phyloP scores from a whole-genome alignment of 129 eudicot species.

The Arctium lappa region DNA sequence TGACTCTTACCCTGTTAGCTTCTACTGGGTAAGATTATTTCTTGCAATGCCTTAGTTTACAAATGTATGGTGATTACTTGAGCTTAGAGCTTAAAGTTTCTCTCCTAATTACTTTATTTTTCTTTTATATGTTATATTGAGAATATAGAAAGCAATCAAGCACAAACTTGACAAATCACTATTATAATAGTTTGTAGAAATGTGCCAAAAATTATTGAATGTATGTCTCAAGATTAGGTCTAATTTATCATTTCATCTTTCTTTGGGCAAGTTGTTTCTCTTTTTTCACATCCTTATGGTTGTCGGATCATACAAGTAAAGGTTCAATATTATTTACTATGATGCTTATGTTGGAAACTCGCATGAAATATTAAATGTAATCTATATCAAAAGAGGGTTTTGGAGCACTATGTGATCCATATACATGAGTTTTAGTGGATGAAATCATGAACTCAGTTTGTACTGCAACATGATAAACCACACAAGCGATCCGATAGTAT shows the following conservation, averaged over 20 bases:
- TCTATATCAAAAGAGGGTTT: constrained; percentile 56
- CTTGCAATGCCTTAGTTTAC: constrained; percentile 48
- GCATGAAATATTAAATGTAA: background rate
- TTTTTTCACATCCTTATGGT: constrained; percentile 75
- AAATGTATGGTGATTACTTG: constrained; percentile 65
- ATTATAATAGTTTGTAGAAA: no score
- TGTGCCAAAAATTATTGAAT: constrained; percentile 49
- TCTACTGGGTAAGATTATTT: no score
- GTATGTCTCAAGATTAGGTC: constrained; percentile 59
- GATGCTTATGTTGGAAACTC: background rate
- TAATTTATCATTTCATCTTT: constrained; percentile 61
- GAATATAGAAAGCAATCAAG: background rate
- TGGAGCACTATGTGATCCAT: constrained; percentile 82
- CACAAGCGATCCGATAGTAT: constrained; percentile 65
- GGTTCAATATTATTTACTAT: background rate
- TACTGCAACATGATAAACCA: constrained; percentile 71
- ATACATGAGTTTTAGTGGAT: constrained; percentile 66
- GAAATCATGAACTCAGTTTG: constrained; percentile 79
- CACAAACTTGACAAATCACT: background rate
- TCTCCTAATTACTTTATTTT: background rate
- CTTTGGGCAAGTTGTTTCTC: constrained; percentile 63
- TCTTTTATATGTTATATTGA: background rate
- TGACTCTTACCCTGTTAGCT: no score
- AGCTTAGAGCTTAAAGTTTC: background rate
- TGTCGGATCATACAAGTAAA: constrained; percentile 71